phyloP scores from a whole-genome alignment of 2,329 filamentous ascomycete genomes.

The Tolypocladium ophioglossoides region DNA sequence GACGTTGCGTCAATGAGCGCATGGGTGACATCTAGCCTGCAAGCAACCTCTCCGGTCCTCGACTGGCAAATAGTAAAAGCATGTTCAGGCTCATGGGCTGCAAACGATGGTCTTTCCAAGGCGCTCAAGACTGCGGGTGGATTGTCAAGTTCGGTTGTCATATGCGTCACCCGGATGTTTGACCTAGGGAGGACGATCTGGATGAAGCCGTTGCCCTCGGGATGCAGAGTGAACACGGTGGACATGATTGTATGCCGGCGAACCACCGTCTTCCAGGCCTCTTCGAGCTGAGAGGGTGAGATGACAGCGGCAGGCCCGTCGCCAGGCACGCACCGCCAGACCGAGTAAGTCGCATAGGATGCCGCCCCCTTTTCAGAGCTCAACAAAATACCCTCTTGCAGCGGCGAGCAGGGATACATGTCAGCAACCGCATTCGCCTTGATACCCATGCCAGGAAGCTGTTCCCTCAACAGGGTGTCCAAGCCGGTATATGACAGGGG shows the following conservation, averaged over 20 bases:
- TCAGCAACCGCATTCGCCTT: conserved; percentile 1
- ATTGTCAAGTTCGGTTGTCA: background rate
- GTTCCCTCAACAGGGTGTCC: background rate
- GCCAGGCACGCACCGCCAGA: conserved; percentile 5
- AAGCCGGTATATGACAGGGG: conserved; percentile 5
- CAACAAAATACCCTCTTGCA: conserved; percentile 26
- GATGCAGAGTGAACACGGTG: conserved; percentile 5
- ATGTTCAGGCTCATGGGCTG: conserved; percentile 4
- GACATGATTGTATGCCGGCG: conserved; percentile 2
- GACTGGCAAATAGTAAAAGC: conserved; percentile 6
- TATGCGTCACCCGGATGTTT: background rate
- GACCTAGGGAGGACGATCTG: conserved; percentile 4
- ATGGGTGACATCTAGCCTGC: conserved; percentile 20
- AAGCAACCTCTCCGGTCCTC: conserved; percentile 8
- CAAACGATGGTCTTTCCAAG: conserved; percentile 1
- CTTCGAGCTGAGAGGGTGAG: conserved; percentile 1
- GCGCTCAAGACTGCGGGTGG: background rate
- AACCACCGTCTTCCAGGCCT: conserved; percentile 6
- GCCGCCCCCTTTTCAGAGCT: conserved; percentile 13
- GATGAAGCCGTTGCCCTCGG: conserved; percentile 5
- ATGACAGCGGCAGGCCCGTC: background rate
- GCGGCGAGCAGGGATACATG: conserved; percentile 24
- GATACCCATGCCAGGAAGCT: conserved; percentile 3
- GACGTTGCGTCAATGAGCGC: conserved; percentile 19
- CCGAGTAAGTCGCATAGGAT: conserved; percentile 10